phyloP scores from a whole-genome alignment of 202 grass and related monocot genomes.

The Setaria viridis region DNA sequence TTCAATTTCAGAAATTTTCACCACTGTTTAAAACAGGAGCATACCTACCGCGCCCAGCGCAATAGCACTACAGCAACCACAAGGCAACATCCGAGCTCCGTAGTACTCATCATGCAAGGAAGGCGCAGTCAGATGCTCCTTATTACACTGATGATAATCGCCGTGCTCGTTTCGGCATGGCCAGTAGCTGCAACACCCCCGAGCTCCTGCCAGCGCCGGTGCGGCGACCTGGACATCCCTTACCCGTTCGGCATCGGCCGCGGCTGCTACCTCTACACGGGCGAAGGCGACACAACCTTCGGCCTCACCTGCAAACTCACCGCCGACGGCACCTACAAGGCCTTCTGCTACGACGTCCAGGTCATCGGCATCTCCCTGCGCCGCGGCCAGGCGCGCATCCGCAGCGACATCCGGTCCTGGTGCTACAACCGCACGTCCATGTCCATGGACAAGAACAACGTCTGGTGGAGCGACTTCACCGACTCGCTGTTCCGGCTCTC shows the following conservation, averaged over 20 bases:
- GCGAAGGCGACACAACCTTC: constrained; percentile 53
- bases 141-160: background rate
- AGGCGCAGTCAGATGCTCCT: constrained; percentile 1
- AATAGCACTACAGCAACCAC: too few relatives aligned
- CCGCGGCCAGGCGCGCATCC: constrained; percentile 4
- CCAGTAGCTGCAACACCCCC: background rate
- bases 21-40: too few relatives aligned
- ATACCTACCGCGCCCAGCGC: too few relatives aligned
- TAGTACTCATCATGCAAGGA: too few relatives aligned
- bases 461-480: background rate
- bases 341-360: background rate
- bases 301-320: constrained; percentile 45
- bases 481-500: constrained; percentile 44
- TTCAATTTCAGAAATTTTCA: too few relatives aligned
- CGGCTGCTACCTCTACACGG: constrained; percentile 52
- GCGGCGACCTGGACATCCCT: constrained; percentile 48
- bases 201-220: constrained; percentile 40
- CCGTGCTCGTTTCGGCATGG: constrained; percentile 3
- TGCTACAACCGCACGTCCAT: constrained; percentile 47
- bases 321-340: background rate
- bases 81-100: too few relatives aligned
- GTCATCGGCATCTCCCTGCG: background rate
- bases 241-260: constrained; percentile 56
- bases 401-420: constrained; percentile 20
- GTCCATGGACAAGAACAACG: background rate